Percentiles rank a stretch among this genome's conserved stretches.
These are phyloP conservation scores for Euphorbia pulcherrima DNA, from an alignment of 345 rosid genomes.

Conservation along the genomic window DNA sequence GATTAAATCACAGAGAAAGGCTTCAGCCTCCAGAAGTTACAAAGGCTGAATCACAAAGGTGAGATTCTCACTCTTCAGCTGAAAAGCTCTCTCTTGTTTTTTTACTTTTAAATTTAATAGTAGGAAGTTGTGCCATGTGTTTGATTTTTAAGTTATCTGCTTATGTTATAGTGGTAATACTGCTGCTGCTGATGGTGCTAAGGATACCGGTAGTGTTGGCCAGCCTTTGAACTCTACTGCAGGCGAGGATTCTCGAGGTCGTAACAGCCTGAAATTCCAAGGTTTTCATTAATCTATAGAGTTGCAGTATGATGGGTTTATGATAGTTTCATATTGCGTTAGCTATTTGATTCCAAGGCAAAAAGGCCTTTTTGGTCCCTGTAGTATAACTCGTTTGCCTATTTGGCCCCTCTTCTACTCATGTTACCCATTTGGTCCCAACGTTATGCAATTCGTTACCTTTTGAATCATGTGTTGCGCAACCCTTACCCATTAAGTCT, in stretches of 20 bases:
- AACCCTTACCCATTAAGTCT: too few relatives aligned
- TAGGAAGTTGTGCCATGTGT: neutral
- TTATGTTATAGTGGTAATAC: slow-evolving; percentile 19
- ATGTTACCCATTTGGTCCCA: too few relatives aligned
- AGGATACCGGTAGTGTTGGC: slow-evolving; percentile 17
- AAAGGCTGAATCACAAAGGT: slow-evolving; percentile 21
- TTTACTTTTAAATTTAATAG: neutral
- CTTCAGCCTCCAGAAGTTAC: slow-evolving; percentile 19
- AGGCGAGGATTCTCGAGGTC: slow-evolving; percentile 21
- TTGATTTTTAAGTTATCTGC: slow-evolving; percentile 5
- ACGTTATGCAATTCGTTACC: too few relatives aligned
- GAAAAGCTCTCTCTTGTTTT: neutral
- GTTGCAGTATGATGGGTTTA: neutral
- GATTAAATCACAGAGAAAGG: slow-evolving; percentile 20
- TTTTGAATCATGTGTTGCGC: too few relatives aligned
- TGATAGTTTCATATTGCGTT: neutral
- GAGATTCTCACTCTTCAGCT: neutral
- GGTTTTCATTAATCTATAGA: neutral
- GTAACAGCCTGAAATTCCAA: neutral
- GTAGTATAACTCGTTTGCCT: too few relatives aligned
- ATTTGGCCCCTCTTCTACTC: too few relatives aligned
- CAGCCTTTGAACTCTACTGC: slow-evolving; percentile 12
- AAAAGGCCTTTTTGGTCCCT: too few relatives aligned
- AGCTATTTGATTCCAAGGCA: neutral
- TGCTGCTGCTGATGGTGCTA: slow-evolving; percentile 17